These are phyloP conservation scores for Podaxis sp. DNA, from an alignment of 768 basidiomycete genomes.

Conservation along the genomic window DNA sequence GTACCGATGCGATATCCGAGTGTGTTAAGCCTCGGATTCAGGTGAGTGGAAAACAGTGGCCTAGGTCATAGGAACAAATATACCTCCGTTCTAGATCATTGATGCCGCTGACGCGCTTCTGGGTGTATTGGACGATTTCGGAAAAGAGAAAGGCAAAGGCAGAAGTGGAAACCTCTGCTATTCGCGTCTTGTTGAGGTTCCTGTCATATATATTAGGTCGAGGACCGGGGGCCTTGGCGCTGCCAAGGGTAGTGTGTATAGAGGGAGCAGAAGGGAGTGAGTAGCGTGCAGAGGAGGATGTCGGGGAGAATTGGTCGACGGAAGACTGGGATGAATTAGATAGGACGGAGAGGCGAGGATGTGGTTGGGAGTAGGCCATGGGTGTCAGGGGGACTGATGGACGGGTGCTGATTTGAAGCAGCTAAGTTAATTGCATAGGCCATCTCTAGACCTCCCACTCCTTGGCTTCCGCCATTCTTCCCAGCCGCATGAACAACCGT, in stretches of 20 bases:
- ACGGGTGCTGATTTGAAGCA: neutral
- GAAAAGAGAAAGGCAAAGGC: conserved; percentile 92
- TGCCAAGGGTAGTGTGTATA: conserved; percentile 39
- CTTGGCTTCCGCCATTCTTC: conserved; percentile 11
- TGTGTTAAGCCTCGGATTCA: conserved; percentile 69
- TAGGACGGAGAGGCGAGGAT: conserved; percentile 67
- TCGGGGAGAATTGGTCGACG: conserved; percentile 53
- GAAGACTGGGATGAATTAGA: conserved; percentile 60
- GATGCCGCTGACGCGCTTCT: conserved; percentile 92
- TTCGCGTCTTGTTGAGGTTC: conserved; percentile 82
- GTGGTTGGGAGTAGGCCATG: conserved; percentile 61
- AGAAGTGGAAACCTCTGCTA: conserved; percentile 77
- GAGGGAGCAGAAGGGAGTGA: conserved; percentile 63
- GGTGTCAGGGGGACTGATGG: conserved; percentile 9
- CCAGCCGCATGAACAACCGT: conserved; percentile 35
- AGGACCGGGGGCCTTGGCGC: conserved; percentile 43
- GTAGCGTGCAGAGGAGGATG: conserved; percentile 64
- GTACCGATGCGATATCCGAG: conserved; percentile 91
- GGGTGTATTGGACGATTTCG: conserved; percentile 93
- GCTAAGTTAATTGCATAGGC: neutral
- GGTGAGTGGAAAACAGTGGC: neutral
- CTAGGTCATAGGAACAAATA: conserved; percentile 21
- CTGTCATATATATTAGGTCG: conserved; percentile 82
- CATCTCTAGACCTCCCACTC: conserved; percentile 7
- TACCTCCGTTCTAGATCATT: conserved; percentile 94